A percentile compares a stretch with the other conserved stretches of the same genome.
Conservation (phyloP, 1,284 basidiomycete species). For the Melampsora larici-populina region DNA sequence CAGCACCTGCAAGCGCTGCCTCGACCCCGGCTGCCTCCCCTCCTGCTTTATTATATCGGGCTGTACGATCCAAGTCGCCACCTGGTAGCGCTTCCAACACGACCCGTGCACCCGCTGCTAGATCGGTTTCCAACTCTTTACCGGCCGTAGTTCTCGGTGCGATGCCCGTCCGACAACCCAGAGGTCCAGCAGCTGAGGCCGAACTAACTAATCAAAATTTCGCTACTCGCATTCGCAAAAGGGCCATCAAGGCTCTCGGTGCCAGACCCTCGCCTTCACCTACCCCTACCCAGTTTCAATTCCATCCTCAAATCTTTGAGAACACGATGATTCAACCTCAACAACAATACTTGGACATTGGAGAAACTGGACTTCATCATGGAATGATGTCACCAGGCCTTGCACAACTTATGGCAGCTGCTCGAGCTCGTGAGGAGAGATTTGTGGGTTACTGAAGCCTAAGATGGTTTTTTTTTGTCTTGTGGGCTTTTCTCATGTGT, state of each 20-base stretch:
- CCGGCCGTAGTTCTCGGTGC: neutral
- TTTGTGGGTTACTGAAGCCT: conserved; percentile 31
- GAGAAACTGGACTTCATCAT: conserved; percentile 5
- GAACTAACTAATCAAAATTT: conserved; percentile 43
- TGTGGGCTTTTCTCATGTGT: neutral
- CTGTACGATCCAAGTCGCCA: conserved; percentile 25
- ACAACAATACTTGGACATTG: conserved; percentile 9
- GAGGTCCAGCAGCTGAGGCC: conserved; percentile 40
- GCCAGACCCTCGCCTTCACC: conserved; percentile 9
- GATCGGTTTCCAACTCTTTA: conserved; percentile 5
- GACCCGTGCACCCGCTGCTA: neutral
- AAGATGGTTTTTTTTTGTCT: neutral
- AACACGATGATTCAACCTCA: conserved; percentile 18
- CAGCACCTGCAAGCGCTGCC: neutral
- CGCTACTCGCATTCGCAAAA: conserved; percentile 38
- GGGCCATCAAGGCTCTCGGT: conserved; percentile 37
- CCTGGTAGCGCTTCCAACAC: neutral
- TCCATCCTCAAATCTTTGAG: conserved; percentile 7
- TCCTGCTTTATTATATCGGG: conserved; percentile 12
- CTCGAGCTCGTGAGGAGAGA: conserved; percentile 32
- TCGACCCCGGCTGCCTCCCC: neutral
- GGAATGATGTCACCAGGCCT: conserved; percentile 16
- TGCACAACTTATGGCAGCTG: conserved; percentile 35
- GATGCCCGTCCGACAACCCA: conserved; percentile 34
- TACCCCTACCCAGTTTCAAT: conserved; percentile 5